Evolutionary conservation across 2,329 filamentous ascomycete genomes (phyloP).

Genomic region (Ophiosphaerella narmari): DNA sequence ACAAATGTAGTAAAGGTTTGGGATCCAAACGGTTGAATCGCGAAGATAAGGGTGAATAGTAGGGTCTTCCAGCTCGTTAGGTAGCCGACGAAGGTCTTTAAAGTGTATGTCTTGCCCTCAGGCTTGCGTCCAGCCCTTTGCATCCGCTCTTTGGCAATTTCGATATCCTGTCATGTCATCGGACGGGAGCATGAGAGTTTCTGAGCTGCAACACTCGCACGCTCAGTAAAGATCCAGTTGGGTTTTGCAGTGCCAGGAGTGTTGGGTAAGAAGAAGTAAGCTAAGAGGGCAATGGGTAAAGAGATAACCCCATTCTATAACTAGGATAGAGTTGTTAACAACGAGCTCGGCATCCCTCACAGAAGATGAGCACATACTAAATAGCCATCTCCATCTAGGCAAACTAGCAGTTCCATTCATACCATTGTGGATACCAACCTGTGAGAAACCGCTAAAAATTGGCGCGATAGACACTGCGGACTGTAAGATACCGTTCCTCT

Average conservation of each 20-base stretch:
- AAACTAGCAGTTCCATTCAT: conserved; percentile 63
- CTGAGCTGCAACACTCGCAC: conserved; percentile 5
- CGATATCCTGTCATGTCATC: conserved; percentile 9
- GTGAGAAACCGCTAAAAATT: conserved; percentile 47
- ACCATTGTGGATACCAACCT: conserved; percentile 59
- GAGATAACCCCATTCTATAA: conserved; percentile 26
- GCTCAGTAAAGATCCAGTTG: conserved; percentile 18
- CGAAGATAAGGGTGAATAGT: conserved; percentile 19
- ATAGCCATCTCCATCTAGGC: conserved; percentile 36
- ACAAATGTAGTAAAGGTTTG: conserved; percentile 21
- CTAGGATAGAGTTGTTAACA: not conserved
- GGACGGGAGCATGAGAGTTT: not conserved
- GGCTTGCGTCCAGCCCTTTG: conserved; percentile 10
- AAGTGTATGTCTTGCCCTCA: conserved; percentile 15
- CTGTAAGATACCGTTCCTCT: conserved; percentile 21
- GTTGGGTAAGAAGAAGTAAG: conserved; percentile 23
- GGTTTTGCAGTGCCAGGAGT: conserved; percentile 23
- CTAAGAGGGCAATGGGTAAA: conserved; percentile 17
- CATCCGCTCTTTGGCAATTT: conserved; percentile 14
- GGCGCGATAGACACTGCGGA: conserved; percentile 17
- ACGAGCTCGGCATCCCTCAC: not conserved
- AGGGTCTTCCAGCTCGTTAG: conserved; percentile 19
- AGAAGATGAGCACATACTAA: conserved; percentile 6
- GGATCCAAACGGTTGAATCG: conserved; percentile 21
- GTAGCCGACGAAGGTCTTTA: conserved; percentile 10